Base-by-base conservation (phyloP, 2,329 filamentous ascomycete species). In the Diaporthe velutina region DNA sequence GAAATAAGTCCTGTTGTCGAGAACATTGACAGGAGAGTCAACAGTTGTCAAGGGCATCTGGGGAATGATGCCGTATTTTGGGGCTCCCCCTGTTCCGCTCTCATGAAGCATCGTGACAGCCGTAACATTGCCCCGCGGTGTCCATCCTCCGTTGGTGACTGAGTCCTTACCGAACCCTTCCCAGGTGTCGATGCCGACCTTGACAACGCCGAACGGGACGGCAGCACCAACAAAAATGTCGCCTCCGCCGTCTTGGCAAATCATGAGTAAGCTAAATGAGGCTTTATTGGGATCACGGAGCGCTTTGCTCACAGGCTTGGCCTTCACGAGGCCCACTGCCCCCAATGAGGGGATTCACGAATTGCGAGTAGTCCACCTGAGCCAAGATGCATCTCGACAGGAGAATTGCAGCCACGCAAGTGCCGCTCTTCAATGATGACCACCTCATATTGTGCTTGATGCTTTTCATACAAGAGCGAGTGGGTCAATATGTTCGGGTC, bases 51-150 rank as follows among this genome's bases (percentile, higher is more conserved):
- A 80, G 0, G 86, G 88, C 79, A 89, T 83, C 75, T 88, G 87
- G 0, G 86, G 83, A 48, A 89, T 85, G 6, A 90, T 83, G 0
- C 90, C 90, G 74, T 91, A 92, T 73, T 90, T 91, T 0, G 90
- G 88, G 13, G 86, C 86, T 1, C 90, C 90, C 19, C 90, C 90
- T 0, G 89, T 92, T 0, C 89, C 89, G 71, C 85, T 86, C 75
- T 89, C 88, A 74, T 90, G 88, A 81, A 90, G 85, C 85, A 89
- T 86, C 28, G 85, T 87, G 76, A 89, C 86, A 3, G 83, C 87
- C 0, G 86, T 88, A 3, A 89, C 86, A 22, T 85, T 83, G 3
- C 86, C 86, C 58, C 82, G 77, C 0, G 84, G 81, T 0, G 82
- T 84, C 73, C 82, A 85, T 19, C 83, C 83, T n/a, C 79, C 83